These are phyloP conservation scores for Colletotrichum sp. DNA, from an alignment of 2,329 filamentous ascomycete species.

Conservation along the genomic window DNA sequence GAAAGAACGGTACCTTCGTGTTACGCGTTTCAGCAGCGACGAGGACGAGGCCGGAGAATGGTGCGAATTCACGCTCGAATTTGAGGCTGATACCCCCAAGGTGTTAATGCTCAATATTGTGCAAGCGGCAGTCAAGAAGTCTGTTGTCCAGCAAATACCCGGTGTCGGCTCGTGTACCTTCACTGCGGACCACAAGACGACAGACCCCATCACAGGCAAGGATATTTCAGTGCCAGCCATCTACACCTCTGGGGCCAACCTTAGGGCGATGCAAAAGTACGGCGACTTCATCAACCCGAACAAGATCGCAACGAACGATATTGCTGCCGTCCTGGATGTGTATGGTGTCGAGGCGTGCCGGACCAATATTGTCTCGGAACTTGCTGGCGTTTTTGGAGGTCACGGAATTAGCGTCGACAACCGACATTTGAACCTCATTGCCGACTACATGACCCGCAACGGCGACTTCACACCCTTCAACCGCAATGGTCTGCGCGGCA, in stretches of 20 bases:
- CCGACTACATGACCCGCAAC: slow-evolving; percentile 95
- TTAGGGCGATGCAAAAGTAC: slow-evolving; percentile 89
- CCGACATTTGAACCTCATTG: slow-evolving; percentile 92
- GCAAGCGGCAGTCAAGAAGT: slow-evolving; percentile 76
- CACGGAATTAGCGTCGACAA: slow-evolving; percentile 94
- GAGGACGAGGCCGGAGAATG: slow-evolving; percentile 77
- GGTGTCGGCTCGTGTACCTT: slow-evolving; percentile 76
- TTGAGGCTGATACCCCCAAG: slow-evolving; percentile 81
- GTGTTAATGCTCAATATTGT: slow-evolving; percentile 91
- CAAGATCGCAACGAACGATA: slow-evolving; percentile 89
- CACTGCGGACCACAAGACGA: slow-evolving; percentile 62
- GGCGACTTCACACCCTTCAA: slow-evolving; percentile 92
- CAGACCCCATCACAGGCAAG: slow-evolving; percentile 51
- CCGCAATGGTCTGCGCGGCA: slow-evolving; percentile 83
- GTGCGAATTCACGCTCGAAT: slow-evolving; percentile 84
- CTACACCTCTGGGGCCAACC: slow-evolving; percentile 84
- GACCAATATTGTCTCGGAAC: slow-evolving; percentile 83
- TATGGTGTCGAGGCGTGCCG: slow-evolving; percentile 96
- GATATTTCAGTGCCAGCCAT: slow-evolving; percentile 61
- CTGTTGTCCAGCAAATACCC: slow-evolving; percentile 85
- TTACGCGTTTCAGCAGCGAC: slow-evolving; percentile 82
- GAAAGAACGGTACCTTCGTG: slow-evolving; percentile 65
- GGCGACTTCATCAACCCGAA: slow-evolving; percentile 86
- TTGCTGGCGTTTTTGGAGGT: slow-evolving; percentile 82
- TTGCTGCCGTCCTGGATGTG: slow-evolving; percentile 78